Evolutionary conservation across 257 asterid species (phyloP).

Genomic region (Salvia splendens): DNA sequence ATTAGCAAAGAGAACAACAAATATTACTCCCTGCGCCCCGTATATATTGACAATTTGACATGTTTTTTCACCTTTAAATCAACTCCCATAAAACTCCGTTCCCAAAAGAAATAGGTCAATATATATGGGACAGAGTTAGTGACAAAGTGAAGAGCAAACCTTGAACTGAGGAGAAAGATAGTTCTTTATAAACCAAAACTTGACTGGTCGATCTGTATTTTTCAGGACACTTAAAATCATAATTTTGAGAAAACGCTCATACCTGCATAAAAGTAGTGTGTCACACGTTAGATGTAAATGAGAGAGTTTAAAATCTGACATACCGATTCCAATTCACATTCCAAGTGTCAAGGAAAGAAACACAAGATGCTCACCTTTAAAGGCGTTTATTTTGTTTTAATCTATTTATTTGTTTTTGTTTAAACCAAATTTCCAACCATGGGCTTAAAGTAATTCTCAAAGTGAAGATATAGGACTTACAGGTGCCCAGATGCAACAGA

Average conservation of each 20-base stretch:
- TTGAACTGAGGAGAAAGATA: constrained; percentile 98
- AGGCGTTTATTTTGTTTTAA: not conserved
- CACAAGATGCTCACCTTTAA: not conserved
- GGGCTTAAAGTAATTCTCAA: constrained; percentile 3
- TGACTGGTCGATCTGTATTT: constrained; percentile 84
- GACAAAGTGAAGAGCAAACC: constrained; percentile 45
- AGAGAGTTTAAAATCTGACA: constrained; percentile 13
- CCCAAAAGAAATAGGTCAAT: too few relatives aligned
- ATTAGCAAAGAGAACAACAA: constrained; percentile 7
- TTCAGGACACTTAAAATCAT: constrained; percentile 94
- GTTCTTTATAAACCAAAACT: constrained; percentile 98
- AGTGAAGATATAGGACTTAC: constrained; percentile 53
- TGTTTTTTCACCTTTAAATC: too few relatives aligned
- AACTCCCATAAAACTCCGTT: too few relatives aligned
- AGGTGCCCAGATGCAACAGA: constrained; percentile 98
- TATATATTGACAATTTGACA: too few relatives aligned
- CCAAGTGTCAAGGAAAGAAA: constrained; percentile 4
- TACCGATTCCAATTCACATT: not conserved
- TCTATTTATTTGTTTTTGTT: too few relatives aligned
- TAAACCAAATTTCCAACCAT: constrained; percentile 6
- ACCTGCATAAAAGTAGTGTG: constrained; percentile 56
- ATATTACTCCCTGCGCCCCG: not conserved
- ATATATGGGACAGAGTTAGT: too few relatives aligned
- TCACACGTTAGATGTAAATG: constrained; percentile 24
- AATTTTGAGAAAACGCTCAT: constrained; percentile 90